Evolutionary conservation across 2,329 filamentous ascomycete genomes (phyloP).

Genomic region (Penicillium brevicompactum): DNA sequence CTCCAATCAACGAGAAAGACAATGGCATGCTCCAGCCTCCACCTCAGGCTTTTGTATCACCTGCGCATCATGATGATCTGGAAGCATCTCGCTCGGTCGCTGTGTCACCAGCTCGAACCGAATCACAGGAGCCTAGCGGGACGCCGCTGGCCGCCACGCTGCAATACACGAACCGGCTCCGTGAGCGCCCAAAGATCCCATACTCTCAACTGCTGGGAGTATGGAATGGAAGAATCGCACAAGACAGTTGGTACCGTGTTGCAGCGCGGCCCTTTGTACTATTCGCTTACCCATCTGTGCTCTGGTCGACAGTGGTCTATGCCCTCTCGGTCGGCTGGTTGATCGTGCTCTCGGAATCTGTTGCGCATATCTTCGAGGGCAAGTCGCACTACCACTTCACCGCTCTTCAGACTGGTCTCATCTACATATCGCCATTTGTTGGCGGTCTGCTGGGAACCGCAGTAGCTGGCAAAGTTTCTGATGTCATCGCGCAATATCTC

Average conservation of each 20-base stretch:
- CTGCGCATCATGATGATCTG: slow-evolving; percentile 24
- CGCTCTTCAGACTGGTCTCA: slow-evolving; percentile 75
- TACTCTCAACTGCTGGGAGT: slow-evolving; percentile 74
- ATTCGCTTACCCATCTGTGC: slow-evolving; percentile 81
- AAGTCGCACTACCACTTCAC: slow-evolving; percentile 75
- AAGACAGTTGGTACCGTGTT: slow-evolving; percentile 78
- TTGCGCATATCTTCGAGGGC: slow-evolving; percentile 76
- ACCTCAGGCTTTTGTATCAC: slow-evolving; percentile 2
- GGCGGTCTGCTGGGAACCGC: slow-evolving; percentile 89
- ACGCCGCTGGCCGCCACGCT: slow-evolving; percentile 30
- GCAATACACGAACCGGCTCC: slow-evolving; percentile 71
- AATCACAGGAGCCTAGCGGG: slow-evolving; percentile 31
- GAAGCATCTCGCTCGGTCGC: slow-evolving; percentile 28
- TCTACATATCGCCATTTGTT: slow-evolving; percentile 89
- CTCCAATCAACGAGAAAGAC: slow-evolving; percentile 14
- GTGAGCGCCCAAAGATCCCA: slow-evolving; percentile 66
- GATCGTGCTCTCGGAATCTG: slow-evolving; percentile 88
- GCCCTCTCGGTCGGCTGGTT: slow-evolving; percentile 90
- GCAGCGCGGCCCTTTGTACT: slow-evolving; percentile 80
- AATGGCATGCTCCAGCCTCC: slow-evolving; percentile 16
- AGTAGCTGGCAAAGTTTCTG: slow-evolving; percentile 84
- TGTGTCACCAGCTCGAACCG: slow-evolving; percentile 33
- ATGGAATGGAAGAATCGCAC: slow-evolving; percentile 75
- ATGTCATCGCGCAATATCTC: slow-evolving; percentile 81
- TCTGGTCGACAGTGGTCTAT: slow-evolving; percentile 87